These are phyloP conservation scores for Quercus agrifolia DNA, from an alignment of 306 rosid genomes.

Conservation along the genomic window DNA sequence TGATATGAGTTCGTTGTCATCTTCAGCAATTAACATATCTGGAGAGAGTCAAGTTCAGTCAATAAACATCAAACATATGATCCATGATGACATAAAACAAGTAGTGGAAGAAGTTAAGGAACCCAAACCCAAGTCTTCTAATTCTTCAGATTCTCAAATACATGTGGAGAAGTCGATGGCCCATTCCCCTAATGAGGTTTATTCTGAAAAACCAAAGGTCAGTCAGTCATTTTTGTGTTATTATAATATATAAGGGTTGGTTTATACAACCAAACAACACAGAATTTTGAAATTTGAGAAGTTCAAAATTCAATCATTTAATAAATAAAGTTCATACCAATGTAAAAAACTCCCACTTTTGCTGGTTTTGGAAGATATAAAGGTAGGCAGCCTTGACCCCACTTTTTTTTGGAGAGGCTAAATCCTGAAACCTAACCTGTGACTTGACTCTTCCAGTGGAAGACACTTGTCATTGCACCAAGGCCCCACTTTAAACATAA, in stretches of 20 bases:
- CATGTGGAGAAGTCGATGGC: constrained; percentile 26
- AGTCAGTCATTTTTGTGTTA: constrained; percentile 22
- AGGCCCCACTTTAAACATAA: background rate
- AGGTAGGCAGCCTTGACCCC: too few species aligned
- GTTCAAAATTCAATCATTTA: background rate
- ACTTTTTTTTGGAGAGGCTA: too few species aligned
- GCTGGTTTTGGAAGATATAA: too few species aligned
- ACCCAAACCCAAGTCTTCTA: constrained; percentile 21
- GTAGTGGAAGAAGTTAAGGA: constrained; percentile 21
- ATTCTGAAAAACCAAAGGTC: constrained; percentile 34
- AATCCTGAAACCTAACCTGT: too few species aligned
- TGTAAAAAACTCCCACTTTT: too few species aligned
- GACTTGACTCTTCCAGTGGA: too few species aligned
- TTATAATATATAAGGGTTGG: background rate
- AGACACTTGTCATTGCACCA: too few species aligned
- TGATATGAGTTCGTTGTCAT: constrained; percentile 29
- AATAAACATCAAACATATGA: constrained; percentile 7
- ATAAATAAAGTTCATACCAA: too few species aligned
- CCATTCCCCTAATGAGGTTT: constrained; percentile 20
- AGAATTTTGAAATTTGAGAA: background rate
- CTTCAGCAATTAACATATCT: constrained; percentile 14
- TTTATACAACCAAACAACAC: background rate
- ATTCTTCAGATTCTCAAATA: constrained; percentile 22
- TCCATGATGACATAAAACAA: constrained; percentile 17
- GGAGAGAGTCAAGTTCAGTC: constrained; percentile 23